phyloP scores from a whole-genome alignment of 768 basidiomycete species.

The Lactarius trivialis region DNA sequence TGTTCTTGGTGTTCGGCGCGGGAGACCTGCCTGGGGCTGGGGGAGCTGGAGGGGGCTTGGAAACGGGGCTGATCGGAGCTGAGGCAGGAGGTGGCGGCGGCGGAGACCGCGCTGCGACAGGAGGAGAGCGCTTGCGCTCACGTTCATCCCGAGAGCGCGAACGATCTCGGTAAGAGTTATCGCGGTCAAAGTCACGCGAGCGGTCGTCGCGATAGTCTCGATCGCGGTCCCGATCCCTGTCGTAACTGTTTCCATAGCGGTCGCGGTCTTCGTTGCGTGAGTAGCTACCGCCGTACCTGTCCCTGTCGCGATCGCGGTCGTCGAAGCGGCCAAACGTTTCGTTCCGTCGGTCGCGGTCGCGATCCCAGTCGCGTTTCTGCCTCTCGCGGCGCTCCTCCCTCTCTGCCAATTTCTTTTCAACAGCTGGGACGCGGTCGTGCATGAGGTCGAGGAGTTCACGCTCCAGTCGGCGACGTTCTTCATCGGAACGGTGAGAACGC shows the following conservation, averaged over 20 bases:
- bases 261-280: constrained; percentile 31
- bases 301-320: constrained; percentile 35
- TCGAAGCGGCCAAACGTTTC: constrained; percentile 69
- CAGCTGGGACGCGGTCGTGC: constrained; percentile 88
- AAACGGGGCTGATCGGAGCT: constrained; percentile 33
- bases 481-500: constrained; percentile 64
- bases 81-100: constrained; percentile 46
- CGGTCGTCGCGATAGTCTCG: constrained; percentile 35
- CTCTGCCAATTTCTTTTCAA: constrained; percentile 78
- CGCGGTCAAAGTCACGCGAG: constrained; percentile 38
- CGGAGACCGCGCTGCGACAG: constrained; percentile 39
- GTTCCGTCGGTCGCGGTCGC: constrained; percentile 80
- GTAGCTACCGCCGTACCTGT: constrained; percentile 29
- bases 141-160: constrained; percentile 27
- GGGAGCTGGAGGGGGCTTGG: constrained; percentile 43
- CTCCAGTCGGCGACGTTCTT: constrained; percentile 81
- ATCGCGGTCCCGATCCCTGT: constrained; percentile 38
- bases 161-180: constrained; percentile 32
- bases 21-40: constrained; percentile 54
- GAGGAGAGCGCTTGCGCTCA: constrained; percentile 29
- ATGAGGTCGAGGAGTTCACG: constrained; percentile 77
- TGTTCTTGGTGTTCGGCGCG: constrained; percentile 56
- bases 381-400: constrained; percentile 68
- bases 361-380: constrained; percentile 71
- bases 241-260: constrained; percentile 32